A percentile compares a stretch with the other conserved stretches of the same genome.
Evolutionary conservation across 2,329 filamentous ascomycete genomes (phyloP).

Genomic region (Herpotrichia juniperi): DNA sequence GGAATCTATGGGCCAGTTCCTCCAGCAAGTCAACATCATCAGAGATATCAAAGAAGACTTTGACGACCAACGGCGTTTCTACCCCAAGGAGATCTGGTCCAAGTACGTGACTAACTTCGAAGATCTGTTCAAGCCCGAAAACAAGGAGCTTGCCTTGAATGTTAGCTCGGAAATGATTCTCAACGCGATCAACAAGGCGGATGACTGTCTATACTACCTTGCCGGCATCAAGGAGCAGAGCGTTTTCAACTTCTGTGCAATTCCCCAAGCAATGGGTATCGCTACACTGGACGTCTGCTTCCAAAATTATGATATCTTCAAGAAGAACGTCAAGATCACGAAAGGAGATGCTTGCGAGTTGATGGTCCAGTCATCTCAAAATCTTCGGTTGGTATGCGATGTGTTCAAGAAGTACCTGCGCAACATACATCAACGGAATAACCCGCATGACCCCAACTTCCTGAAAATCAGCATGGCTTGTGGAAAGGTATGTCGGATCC

Average conservation of each 20-base stretch:
- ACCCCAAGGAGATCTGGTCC: constrained; percentile 95
- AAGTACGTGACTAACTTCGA: constrained; percentile 91
- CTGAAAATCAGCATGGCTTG: constrained; percentile 90
- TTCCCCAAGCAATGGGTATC: constrained; percentile 97
- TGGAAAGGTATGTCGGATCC: constrained; percentile 68
- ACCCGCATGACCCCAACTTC: constrained; percentile 90
- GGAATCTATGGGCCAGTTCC: constrained; percentile 95
- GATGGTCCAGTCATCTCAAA: constrained; percentile 93
- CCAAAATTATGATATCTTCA: constrained; percentile 84
- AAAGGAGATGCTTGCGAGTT: constrained; percentile 91
- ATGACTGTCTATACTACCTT: constrained; percentile 98
- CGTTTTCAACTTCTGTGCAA: constrained; percentile 98
- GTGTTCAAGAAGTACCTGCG: constrained; percentile 80
- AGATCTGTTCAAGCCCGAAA: constrained; percentile 83
- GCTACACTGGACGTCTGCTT: constrained; percentile 92
- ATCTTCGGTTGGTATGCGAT: constrained; percentile 79
- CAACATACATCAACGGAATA: constrained; percentile 91
- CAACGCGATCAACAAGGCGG: constrained; percentile 82
- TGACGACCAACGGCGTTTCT: constrained; percentile 87
- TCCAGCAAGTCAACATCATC: constrained; percentile 99
- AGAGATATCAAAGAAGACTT: constrained; percentile 92
- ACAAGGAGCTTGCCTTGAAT: constrained; percentile 77
- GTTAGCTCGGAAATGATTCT: constrained; percentile 95
- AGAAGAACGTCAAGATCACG: constrained; percentile 92
- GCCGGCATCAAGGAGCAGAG: constrained; percentile 93